Conservation (phyloP, 2,329 filamentous ascomycete species). For the Ascochyta lentis region DNA sequence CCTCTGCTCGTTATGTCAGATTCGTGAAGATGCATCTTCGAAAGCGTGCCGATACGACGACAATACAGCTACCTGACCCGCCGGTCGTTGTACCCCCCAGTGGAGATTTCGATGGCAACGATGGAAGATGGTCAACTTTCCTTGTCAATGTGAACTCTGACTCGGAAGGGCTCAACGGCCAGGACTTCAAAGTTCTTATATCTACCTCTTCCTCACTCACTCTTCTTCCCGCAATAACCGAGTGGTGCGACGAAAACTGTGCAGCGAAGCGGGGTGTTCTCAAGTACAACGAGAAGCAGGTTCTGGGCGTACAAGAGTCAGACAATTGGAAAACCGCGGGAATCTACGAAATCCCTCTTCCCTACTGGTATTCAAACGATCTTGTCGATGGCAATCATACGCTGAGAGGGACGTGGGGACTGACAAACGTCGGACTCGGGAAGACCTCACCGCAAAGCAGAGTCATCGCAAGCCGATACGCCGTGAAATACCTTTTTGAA, state of each 20-base stretch:
- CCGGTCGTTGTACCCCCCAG: conserved; percentile 10
- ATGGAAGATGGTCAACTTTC: conserved; percentile 53
- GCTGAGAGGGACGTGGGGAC: conserved; percentile 23
- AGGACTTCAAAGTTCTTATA: conserved; percentile 46
- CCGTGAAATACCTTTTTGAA: conserved; percentile 22
- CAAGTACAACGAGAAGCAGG: conserved; percentile 23
- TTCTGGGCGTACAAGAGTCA: conserved; percentile 29
- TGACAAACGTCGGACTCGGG: conserved; percentile 40
- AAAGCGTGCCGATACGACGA: conserved; percentile 28
- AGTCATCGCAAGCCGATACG: conserved; percentile 24
- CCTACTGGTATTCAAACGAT: conserved; percentile 25
- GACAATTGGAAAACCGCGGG: conserved; percentile 26
- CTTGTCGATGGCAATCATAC: conserved; percentile 15
- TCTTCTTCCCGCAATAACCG: conserved; percentile 32
- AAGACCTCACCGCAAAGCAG: conserved; percentile 21
- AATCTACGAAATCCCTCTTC: conserved; percentile 24
- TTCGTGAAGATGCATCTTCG: conserved; percentile 29
- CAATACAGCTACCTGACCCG: no score
- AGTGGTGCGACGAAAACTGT: conserved; percentile 39
- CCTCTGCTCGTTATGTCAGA: conserved; percentile 20
- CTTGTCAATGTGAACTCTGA: conserved; percentile 48
- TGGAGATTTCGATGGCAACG: conserved; percentile 47
- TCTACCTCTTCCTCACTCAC: conserved; percentile 39
- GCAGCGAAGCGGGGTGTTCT: conserved; percentile 38
- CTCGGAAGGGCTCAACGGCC: conserved; percentile 29